Conservation (phyloP, 305 asterid species). For the Nicotiana rustica region DNA sequence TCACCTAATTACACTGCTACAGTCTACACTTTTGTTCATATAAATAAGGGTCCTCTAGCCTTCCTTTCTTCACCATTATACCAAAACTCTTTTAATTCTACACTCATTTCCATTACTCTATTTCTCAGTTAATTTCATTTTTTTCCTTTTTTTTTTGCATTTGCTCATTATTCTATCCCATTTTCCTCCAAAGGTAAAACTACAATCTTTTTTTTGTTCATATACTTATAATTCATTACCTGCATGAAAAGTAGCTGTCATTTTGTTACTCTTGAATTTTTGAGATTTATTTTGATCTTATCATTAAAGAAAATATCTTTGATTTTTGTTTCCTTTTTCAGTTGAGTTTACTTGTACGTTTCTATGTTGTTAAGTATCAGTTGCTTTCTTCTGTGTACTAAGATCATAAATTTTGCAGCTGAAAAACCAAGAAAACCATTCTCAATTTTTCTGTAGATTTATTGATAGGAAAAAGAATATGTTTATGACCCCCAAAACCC, state of each 20-base stretch:
- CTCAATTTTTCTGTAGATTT: neutral
- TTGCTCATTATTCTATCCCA: neutral
- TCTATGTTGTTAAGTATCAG: neutral
- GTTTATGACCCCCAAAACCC: neutral
- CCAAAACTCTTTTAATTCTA: slow-evolving; percentile 17
- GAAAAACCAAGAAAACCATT: neutral
- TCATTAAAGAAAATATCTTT: slow-evolving; percentile 6
- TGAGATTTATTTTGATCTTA: neutral
- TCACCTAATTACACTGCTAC: slow-evolving; percentile 23
- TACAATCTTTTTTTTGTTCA: neutral
- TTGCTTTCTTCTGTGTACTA: neutral
- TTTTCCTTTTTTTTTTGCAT: neutral
- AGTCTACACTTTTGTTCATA: neutral
- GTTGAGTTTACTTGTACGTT: neutral
- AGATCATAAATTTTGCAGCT: neutral
- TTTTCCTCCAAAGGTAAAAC: neutral
- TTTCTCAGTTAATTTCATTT: neutral
- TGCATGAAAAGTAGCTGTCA: neutral
- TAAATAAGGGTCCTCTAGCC: slow-evolving; percentile 23
- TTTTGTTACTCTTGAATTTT: slow-evolving; percentile 11
- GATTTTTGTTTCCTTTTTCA: neutral
- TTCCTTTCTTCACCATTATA: slow-evolving; percentile 27
- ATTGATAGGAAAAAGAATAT: neutral
- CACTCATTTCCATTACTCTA: neutral
- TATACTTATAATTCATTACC: neutral